Conservation (phyloP, 176 grass and related monocot species). For the Phoenix roebelenii region DNA sequence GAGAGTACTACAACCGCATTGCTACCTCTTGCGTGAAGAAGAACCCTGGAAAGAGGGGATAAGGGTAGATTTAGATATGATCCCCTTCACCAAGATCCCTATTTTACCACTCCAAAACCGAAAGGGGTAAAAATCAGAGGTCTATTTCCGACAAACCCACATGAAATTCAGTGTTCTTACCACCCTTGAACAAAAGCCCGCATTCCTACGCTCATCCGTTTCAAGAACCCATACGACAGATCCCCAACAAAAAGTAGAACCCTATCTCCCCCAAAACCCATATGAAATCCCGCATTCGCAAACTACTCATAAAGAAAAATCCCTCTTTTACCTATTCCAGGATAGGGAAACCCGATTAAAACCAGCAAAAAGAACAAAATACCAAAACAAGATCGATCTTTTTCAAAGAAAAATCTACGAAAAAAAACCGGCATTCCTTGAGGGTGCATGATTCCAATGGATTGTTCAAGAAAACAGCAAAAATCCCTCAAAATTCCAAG, state of each 20-base stretch:
- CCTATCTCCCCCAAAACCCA: no score
- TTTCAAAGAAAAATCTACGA: no score
- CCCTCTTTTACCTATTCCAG: not conserved
- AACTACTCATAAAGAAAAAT: not conserved
- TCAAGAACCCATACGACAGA: no score
- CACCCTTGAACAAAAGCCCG: not conserved
- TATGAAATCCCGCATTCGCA: no score
- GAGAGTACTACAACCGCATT: not conserved
- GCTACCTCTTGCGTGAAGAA: not conserved
- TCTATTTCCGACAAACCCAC: slow-evolving; percentile 4
- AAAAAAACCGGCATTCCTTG: no score
- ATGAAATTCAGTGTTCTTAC: slow-evolving; percentile 7
- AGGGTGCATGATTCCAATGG: no score
- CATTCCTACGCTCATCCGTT: not conserved
- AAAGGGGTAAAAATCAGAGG: slow-evolving; percentile 7
- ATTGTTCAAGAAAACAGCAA: not conserved
- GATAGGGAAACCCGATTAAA: no score
- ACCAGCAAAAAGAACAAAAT: no score
- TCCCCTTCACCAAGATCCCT: slow-evolving; percentile 12
- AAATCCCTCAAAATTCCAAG: not conserved
- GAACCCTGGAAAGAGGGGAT: not conserved
- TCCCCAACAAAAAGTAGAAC: no score
- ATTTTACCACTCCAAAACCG: slow-evolving; percentile 1
- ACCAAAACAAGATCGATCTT: no score
- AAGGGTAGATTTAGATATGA: not conserved